phyloP scores from a whole-genome alignment of 148 eudicot species.

The Spergularia bocconei region DNA sequence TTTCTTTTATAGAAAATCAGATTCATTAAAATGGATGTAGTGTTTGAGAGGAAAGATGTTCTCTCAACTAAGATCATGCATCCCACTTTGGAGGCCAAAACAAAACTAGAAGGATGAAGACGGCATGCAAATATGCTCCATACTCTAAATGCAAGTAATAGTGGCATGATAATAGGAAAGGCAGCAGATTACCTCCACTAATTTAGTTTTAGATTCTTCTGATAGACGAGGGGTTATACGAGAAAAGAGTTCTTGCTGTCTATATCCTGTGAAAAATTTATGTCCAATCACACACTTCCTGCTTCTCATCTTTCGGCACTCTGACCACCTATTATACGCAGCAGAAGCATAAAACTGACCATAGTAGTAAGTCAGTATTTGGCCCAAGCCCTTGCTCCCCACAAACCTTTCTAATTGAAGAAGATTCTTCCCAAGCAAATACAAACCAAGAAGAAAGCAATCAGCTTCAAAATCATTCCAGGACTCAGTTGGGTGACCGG shows the following conservation, averaged over 20 bases:
- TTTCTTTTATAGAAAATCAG: too few species aligned
- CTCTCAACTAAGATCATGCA: not conserved
- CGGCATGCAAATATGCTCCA: not conserved
- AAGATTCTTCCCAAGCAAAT: constrained; percentile 71
- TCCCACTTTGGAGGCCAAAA: not conserved
- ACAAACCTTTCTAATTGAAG: constrained; percentile 49
- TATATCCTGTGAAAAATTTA: constrained; percentile 64
- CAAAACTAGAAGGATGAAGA: constrained; percentile 6
- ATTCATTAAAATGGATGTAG: too few species aligned
- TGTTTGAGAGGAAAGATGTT: too few species aligned
- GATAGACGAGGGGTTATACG: constrained; percentile 53
- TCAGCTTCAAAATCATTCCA: constrained; percentile 64
- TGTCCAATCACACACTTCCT: constrained; percentile 56
- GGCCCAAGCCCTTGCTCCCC: constrained; percentile 53
- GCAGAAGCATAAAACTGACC: constrained; percentile 53
- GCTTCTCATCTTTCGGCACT: constrained; percentile 58
- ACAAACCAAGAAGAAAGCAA: constrained; percentile 71
- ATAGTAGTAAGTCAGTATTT: constrained; percentile 54
- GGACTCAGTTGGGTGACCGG: constrained; percentile 32
- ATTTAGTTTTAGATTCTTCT: constrained; percentile 48
- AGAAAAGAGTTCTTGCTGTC: constrained; percentile 68
- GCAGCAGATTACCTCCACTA: constrained; percentile 54
- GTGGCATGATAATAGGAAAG: constrained; percentile 15
- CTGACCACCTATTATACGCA: constrained; percentile 62
- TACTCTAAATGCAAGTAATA: constrained; percentile 5